A percentile compares a stretch with the other conserved stretches of the same genome.
Evolutionary conservation across 1,284 basidiomycete genomes (phyloP).

Genomic region (Porodaedalea pini): DNA sequence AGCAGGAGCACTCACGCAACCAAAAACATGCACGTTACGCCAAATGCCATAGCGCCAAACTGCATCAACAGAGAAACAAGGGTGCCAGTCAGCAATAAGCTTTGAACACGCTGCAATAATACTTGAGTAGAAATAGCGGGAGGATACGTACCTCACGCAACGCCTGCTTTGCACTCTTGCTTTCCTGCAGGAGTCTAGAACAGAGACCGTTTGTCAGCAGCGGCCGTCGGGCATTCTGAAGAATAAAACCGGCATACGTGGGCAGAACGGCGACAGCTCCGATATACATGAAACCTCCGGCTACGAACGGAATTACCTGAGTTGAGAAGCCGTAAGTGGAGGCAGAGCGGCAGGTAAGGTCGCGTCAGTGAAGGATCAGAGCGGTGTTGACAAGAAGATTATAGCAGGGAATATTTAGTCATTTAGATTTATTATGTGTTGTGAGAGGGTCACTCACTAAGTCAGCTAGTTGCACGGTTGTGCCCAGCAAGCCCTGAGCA

Average conservation of each 20-base stretch:
- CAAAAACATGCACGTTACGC: conserved; percentile 83
- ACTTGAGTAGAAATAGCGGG: too few relatives aligned
- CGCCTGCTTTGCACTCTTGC: conserved; percentile 80
- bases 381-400: conserved; percentile 5
- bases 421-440: conserved; percentile 9
- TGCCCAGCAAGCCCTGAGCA: conserved; percentile 74
- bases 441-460: conserved; percentile 47
- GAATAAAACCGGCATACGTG: conserved; percentile 50
- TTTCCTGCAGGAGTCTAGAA: conserved; percentile 74
- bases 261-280: conserved; percentile 87
- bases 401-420: background rate
- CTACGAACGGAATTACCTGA: conserved; percentile 86
- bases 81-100: conserved; percentile 17
- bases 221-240: conserved; percentile 14
- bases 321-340: conserved; percentile 22
- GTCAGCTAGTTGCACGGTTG: conserved; percentile 72
- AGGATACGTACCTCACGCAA: conserved; percentile 68
- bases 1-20: conserved; percentile 65
- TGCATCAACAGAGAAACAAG: too few relatives aligned
- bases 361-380: conserved; percentile 9
- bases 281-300: conserved; percentile 91
- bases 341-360: conserved; percentile 15
- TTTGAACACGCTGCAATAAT: too few relatives aligned
- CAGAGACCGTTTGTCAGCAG: conserved; percentile 4
- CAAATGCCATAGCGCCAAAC: conserved; percentile 88